A percentile compares a stretch with the other conserved stretches of the same genome.
Conservation (phyloP, 2,329 filamentous ascomycete genomes). For the Neurospora crassa region DNA sequence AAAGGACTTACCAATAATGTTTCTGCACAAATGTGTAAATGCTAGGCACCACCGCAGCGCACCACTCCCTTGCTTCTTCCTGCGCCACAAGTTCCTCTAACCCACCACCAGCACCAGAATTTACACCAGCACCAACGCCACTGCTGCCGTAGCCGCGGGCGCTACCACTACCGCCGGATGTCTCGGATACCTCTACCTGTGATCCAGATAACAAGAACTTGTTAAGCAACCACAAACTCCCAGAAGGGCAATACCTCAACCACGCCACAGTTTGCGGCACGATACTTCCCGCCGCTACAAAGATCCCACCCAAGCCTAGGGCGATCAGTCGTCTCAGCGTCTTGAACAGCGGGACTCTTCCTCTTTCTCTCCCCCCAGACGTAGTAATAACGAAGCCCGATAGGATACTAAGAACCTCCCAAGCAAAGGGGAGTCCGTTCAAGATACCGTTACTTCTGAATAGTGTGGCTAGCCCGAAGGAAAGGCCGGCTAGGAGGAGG, state of each 20-base stretch:
- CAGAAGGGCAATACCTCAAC: conserved; percentile 48
- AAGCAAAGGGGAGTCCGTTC: conserved; percentile 67
- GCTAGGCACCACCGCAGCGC: conserved; percentile 60
- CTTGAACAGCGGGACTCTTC: conserved; percentile 20
- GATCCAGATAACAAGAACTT: neutral
- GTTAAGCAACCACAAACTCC: conserved; percentile 9
- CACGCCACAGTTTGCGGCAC: conserved; percentile 72
- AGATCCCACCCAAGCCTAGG: conserved; percentile 55
- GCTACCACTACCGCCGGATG: conserved; percentile 1
- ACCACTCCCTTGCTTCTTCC: conserved; percentile 47
- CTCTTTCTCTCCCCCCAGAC: conserved; percentile 4
- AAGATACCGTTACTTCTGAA: conserved; percentile 82
- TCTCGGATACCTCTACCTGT: conserved; percentile 29
- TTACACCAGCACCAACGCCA: neutral
- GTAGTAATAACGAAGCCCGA: conserved; percentile 27
- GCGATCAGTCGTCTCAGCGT: conserved; percentile 44
- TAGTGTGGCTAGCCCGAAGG: conserved; percentile 63
- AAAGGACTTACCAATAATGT: conserved; percentile 68
- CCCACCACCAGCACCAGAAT: neutral
- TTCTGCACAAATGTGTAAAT: conserved; percentile 87
- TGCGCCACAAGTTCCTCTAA: neutral
- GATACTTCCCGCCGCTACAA: conserved; percentile 57
- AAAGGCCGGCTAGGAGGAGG: conserved; percentile 51
- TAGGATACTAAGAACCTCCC: conserved; percentile 41
- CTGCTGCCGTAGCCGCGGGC: neutral